Evolutionary conservation across 495 filamentous ascomycete genomes (phyloP).

Genomic region (Talaromyces thailandensis): DNA sequence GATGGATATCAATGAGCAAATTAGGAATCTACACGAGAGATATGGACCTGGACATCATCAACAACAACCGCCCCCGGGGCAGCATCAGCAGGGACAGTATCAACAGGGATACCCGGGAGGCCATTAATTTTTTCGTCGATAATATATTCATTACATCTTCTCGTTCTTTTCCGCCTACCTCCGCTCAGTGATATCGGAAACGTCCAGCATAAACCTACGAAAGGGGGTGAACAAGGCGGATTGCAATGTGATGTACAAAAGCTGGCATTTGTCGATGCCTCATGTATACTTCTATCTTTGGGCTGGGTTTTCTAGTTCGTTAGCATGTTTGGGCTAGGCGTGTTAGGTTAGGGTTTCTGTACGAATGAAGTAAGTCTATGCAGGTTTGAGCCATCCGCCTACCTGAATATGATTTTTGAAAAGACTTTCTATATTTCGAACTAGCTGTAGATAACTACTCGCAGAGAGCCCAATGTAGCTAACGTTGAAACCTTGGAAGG

Average conservation of each 20-base stretch:
- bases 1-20: constrained; percentile 42
- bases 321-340: background rate
- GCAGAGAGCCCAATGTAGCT: no score
- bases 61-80: background rate
- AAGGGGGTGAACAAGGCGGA: no score
- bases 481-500: no score
- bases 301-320: background rate
- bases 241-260: no score
- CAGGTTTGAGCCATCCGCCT: no score
- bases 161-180: background rate
- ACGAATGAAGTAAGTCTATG: background rate
- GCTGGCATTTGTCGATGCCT: background rate
- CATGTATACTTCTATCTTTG: background rate
- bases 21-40: background rate
- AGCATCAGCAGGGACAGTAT: background rate
- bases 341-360: background rate
- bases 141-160: background rate
- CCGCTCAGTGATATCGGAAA: no score
- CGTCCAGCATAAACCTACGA: no score
- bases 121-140: background rate
- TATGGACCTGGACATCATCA: background rate
- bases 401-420: no score
- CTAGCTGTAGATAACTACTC: no score
- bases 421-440: no score
- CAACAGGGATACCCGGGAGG: background rate